Percentiles rank a stretch among this genome's conserved stretches.
These are phyloP conservation scores for Stygiomarasmius scandens DNA, from an alignment of 1,284 basidiomycete genomes.

Conservation along the genomic window DNA sequence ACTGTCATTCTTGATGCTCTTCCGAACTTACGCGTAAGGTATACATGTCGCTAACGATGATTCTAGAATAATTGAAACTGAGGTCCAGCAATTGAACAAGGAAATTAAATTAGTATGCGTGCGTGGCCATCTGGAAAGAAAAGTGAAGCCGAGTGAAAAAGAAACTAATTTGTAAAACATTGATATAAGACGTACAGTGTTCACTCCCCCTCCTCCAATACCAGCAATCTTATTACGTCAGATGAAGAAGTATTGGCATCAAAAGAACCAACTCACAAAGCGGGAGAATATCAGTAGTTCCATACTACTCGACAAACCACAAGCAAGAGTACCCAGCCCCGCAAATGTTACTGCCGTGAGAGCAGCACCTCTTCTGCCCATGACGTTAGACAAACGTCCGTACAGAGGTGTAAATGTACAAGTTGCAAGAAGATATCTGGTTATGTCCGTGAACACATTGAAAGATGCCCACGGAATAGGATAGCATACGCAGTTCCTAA, in stretches of 20 bases:
- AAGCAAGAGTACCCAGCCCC: constrained; percentile 72
- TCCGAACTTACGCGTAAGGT: constrained; percentile 63
- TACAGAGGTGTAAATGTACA: constrained; percentile 85
- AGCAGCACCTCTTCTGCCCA: constrained; percentile 76
- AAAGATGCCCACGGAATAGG: background rate
- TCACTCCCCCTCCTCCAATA: constrained; percentile 79
- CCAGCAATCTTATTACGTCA: constrained; percentile 58
- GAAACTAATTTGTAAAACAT: no score
- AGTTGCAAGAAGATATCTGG: constrained; percentile 73
- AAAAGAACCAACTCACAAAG: constrained; percentile 54
- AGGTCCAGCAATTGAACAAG: background rate
- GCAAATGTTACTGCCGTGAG: constrained; percentile 71
- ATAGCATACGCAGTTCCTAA: constrained; percentile 66
- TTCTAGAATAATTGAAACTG: constrained; percentile 52
- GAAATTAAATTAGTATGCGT: background rate
- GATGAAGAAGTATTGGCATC: constrained; percentile 5
- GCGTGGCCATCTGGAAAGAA: background rate
- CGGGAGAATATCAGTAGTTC: constrained; percentile 74
- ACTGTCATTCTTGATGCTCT: constrained; percentile 17
- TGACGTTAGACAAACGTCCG: constrained; percentile 78
- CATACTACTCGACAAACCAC: constrained; percentile 77
- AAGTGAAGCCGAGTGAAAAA: no score
- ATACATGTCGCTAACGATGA: constrained; percentile 76
- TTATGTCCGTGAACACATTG: no score
- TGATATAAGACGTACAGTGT: constrained; percentile 61